These are phyloP conservation scores for Trichoderma atrobrunneum DNA, from an alignment of 2,329 filamentous ascomycete species.

Conservation along the genomic window DNA sequence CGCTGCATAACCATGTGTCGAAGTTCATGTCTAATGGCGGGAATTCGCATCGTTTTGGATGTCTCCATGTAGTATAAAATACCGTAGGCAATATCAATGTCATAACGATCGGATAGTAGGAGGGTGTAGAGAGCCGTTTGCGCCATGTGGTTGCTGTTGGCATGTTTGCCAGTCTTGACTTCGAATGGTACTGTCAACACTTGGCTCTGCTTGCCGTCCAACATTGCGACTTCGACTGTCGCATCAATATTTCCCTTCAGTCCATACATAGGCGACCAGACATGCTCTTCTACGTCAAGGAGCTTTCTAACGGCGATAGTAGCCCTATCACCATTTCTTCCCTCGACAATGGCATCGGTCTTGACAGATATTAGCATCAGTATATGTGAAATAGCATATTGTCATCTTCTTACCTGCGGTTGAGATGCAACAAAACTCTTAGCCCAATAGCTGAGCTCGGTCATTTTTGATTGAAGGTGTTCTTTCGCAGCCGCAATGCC, in stretches of 20 bases:
- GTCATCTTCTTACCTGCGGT: conserved; percentile 56
- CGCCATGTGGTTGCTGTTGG: conserved; percentile 78
- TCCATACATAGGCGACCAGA: conserved; percentile 97
- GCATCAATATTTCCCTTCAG: conserved; percentile 98
- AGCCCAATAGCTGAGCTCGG: conserved; percentile 80
- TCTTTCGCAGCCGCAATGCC: conserved; percentile 69
- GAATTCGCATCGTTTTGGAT: conserved; percentile 80
- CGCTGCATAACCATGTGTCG: conserved; percentile 96
- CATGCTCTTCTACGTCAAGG: conserved; percentile 93
- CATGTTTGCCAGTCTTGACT: conserved; percentile 88
- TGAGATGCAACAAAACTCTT: conserved; percentile 70
- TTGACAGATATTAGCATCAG: conserved; percentile 32
- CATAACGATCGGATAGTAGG: conserved; percentile 88
- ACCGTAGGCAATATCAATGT: conserved; percentile 85
- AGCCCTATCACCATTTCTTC: conserved; percentile 71
- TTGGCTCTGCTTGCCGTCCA: conserved; percentile 62
- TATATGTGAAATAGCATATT: neutral
- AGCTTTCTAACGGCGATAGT: conserved; percentile 88
- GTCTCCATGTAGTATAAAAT: conserved; percentile 94
- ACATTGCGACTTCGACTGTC: conserved; percentile 83
- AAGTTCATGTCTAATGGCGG: conserved; percentile 80
- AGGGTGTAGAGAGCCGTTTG: conserved; percentile 95
- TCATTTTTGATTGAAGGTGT: conserved; percentile 79
- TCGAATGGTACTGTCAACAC: conserved; percentile 89
- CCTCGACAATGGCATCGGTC: conserved; percentile 71